Percentiles rank a stretch among this genome's conserved stretches.
Conservation (phyloP, 2,329 filamentous ascomycete genomes). For the Penicillium paneum region DNA sequence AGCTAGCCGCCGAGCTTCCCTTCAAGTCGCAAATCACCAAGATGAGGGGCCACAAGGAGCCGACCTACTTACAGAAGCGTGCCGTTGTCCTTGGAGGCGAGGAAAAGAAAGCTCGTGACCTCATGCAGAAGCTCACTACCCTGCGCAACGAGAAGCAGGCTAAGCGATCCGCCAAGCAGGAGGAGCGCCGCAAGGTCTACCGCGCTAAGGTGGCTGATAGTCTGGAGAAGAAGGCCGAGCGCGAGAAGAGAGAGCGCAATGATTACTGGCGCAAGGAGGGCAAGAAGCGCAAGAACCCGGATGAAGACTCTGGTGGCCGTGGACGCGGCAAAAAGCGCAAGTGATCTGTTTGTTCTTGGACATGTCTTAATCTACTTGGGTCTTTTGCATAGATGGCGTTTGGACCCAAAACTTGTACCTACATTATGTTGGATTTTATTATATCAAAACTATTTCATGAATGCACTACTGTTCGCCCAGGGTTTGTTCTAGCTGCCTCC, state of each 20-base stretch:
- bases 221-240: constrained; percentile 76
- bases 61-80: constrained; percentile 92
- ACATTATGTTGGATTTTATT: constrained; percentile 6
- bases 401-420: constrained; percentile 20
- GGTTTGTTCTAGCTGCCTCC: not conserved
- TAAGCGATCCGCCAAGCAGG: constrained; percentile 80
- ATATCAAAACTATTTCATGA: constrained; percentile 2
- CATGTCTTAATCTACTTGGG: constrained; percentile 14
- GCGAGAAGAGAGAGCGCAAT: constrained; percentile 87
- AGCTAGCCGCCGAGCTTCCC: constrained; percentile 72
- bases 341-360: constrained; percentile 25
- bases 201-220: constrained; percentile 77
- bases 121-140: constrained; percentile 91
- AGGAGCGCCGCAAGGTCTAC: constrained; percentile 77
- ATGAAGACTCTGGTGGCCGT: constrained; percentile 50
- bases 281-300: constrained; percentile 65
- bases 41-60: constrained; percentile 73
- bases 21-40: constrained; percentile 87
- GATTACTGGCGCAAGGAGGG: constrained; percentile 93
- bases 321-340: constrained; percentile 47
- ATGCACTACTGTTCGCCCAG: not conserved
- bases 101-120: constrained; percentile 80
- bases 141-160: constrained; percentile 86
- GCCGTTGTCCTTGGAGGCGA: constrained; percentile 83
- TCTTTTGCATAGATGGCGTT: constrained; percentile 27